phyloP scores from a whole-genome alignment of 1,284 basidiomycete species.

The Malassezia cuniculi region DNA sequence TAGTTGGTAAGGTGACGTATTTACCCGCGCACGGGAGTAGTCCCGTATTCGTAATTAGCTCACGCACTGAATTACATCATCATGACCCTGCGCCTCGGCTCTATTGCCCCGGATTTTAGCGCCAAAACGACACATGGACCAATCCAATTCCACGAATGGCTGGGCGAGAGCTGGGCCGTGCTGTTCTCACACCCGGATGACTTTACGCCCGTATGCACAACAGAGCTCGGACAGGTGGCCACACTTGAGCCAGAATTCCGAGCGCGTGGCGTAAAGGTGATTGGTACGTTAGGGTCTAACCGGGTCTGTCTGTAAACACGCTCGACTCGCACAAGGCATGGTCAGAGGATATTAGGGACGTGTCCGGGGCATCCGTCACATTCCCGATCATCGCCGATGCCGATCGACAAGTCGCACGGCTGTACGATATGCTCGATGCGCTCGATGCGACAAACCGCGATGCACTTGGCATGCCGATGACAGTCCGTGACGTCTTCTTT shows the following conservation, averaged over 20 bases:
- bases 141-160: conserved; percentile 72
- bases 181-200: conserved; percentile 60
- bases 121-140: conserved; percentile 41
- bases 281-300: conserved; percentile 44
- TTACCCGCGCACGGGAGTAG: too few relatives aligned
- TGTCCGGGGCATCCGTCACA: conserved; percentile 59
- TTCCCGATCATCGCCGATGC: conserved; percentile 95
- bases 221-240: conserved; percentile 90
- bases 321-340: conserved; percentile 67
- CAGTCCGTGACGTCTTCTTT: conserved; percentile 47
- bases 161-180: conserved; percentile 69
- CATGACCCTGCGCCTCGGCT: conserved; percentile 38
- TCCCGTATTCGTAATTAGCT: neutral
- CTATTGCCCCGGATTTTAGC: conserved; percentile 39
- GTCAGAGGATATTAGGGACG: conserved; percentile 74
- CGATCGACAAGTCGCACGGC: conserved; percentile 54
- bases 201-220: conserved; percentile 53
- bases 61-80: conserved; percentile 22
- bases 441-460: conserved; percentile 91
- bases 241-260: conserved; percentile 71
- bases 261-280: conserved; percentile 69
- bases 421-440: conserved; percentile 87
- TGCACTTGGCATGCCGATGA: conserved; percentile 62
- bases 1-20: too few relatives aligned
- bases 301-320: conserved; percentile 85